Evolutionary conservation across 768 basidiomycete species (phyloP).

Genomic region (Kwoniella sp.): DNA sequence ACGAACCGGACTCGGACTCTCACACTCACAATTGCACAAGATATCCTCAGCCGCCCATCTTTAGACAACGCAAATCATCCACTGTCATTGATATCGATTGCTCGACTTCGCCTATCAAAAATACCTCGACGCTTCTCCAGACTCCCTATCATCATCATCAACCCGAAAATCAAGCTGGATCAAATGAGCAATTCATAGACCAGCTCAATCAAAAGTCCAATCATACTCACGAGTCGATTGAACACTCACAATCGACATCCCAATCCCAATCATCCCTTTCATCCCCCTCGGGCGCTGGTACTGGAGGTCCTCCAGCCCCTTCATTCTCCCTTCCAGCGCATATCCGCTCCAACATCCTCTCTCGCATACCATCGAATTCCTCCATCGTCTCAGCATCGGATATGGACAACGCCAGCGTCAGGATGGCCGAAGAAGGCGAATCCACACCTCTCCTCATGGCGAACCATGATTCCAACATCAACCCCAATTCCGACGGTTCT

Average conservation of each 20-base stretch:
- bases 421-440: constrained; percentile 42
- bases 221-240: neutral
- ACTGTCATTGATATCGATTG: constrained; percentile 15
- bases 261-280: too few species aligned
- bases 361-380: neutral
- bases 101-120: constrained; percentile 1
- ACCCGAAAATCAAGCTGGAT: neutral
- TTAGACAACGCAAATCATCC: constrained; percentile 25
- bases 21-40: neutral
- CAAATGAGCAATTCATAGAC: neutral
- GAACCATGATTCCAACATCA: constrained; percentile 1
- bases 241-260: too few species aligned
- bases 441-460: constrained; percentile 21
- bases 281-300: too few species aligned
- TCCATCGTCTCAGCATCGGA: constrained; percentile 9
- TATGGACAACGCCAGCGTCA: neutral
- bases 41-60: constrained; percentile 24
- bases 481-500: neutral
- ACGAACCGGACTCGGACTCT: constrained; percentile 15
- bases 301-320: neutral
- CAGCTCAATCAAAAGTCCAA: neutral
- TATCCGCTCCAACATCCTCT: constrained; percentile 2
- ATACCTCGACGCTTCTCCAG: neutral
- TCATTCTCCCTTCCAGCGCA: neutral
- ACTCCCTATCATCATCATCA: neutral